Conservation (phyloP, 164 flowering plant species). For the Euptelea pleiosperma region DNA sequence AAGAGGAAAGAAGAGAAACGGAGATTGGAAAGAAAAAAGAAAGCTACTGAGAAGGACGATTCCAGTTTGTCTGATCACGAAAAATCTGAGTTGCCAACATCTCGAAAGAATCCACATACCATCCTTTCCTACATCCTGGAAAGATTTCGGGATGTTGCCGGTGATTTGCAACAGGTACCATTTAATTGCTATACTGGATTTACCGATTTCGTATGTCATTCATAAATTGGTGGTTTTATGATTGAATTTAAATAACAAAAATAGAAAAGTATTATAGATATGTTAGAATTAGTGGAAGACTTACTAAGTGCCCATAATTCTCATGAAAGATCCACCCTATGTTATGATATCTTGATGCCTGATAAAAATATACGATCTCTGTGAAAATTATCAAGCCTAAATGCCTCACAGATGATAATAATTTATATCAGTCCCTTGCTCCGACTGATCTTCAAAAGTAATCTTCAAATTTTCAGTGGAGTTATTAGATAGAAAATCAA, state of each 20-base stretch:
- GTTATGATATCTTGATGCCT: not conserved
- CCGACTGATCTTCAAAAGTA: no score
- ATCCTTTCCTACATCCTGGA: no score
- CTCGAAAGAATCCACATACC: no score
- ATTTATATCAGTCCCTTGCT: no score
- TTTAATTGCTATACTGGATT: not conserved
- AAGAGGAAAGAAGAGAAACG: conserved; percentile 11
- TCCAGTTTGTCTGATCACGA: conserved; percentile 22
- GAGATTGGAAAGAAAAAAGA: conserved; percentile 12
- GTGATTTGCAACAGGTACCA: conserved; percentile 65
- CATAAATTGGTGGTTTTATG: not conserved
- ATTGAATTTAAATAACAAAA: no score
- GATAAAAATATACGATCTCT: no score
- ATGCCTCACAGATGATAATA: no score
- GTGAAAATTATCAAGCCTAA: no score
- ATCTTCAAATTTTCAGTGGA: no score
- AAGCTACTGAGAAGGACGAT: conserved; percentile 26
- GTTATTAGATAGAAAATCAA: no score
- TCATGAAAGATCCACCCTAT: not conserved
- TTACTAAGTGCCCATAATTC: not conserved
- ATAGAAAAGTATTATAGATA: no score
- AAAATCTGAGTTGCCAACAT: conserved; percentile 25
- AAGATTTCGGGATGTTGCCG: conserved; percentile 55
- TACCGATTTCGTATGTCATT: not conserved
- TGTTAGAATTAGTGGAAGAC: not conserved